Base-by-base conservation (phyloP, 257 asterid genomes). In the Solanum stenotomum region DNA sequence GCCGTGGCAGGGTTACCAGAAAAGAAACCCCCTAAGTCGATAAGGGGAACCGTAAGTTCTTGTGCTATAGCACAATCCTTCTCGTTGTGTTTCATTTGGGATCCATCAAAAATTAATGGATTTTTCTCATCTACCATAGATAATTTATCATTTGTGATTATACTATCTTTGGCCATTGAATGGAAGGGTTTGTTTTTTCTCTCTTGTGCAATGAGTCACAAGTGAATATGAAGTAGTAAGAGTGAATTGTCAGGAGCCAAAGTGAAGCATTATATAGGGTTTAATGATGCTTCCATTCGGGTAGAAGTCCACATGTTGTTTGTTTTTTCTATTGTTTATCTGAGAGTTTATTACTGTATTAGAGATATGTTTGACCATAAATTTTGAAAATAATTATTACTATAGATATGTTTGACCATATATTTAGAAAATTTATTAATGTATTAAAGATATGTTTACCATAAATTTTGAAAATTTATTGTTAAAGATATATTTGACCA, bases 11-110 rank as follows among this genome's bases (percentile, higher is more conserved):
- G 90, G 88, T 93, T 89, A 46, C 96, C 95, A 16, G 98, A 96
- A 87, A 95, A 94, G 87, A 95, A 94, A 8, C 94, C 97, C 3
- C 88, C 88, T 4, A 95, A 68, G 91, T 96, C 98, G 29, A 96
- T 76, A 10, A 91, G 88, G 2, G 99, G 98, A 10, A 95, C 96
- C 1, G 59, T 23, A 44, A 96, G 94, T 33, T 93, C 95, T 18
- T 84, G 91, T 1, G 92, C 87, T 67, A 90, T 59, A 12, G 89
- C 31, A 67, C 74, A 27, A 25, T 15, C 61, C 35, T 67, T 67
- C 10, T 67, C 22, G 5, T 13, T 35, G 95, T 92, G 87, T 65
- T 77, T 94, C 90, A 78, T 90, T 90, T 90, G 49, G 2, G 89
- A 87, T 1, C 94, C 94, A 46, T 96, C 93, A 72, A 96, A 96